These are phyloP conservation scores for Emmonsia crescens DNA, from an alignment of 2,329 filamentous ascomycete genomes.

Conservation along the genomic window DNA sequence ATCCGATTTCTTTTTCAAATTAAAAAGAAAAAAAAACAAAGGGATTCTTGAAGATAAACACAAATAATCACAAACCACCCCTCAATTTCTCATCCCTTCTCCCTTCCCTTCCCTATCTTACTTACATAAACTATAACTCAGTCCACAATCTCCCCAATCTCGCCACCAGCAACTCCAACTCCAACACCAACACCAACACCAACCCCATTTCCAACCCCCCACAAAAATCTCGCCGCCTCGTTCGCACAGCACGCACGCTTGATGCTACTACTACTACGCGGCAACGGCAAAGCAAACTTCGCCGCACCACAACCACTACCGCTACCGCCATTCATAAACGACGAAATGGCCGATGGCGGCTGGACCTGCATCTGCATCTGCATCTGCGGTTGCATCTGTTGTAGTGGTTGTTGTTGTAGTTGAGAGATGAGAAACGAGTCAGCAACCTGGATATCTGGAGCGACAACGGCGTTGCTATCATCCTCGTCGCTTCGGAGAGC, in stretches of 20 bases:
- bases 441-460: constrained; percentile 22
- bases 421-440: constrained; percentile 22
- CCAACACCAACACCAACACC: not conserved
- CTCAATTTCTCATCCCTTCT: not conserved
- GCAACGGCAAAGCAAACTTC: constrained; percentile 16
- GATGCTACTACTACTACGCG: constrained; percentile 22
- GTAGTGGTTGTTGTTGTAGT: constrained; percentile 12
- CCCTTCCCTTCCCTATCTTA: not conserved
- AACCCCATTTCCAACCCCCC: not conserved
- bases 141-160: not conserved
- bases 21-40: too few relatives aligned
- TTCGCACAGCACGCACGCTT: constrained; percentile 33
- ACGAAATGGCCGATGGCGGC: not conserved
- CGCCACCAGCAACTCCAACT: not conserved
- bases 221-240: constrained; percentile 17
- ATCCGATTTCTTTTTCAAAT: too few relatives aligned
- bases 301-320: constrained; percentile 10
- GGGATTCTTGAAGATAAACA: constrained; percentile 16
- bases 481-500: constrained; percentile 15
- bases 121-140: not conserved
- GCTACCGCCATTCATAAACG: not conserved
- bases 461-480: constrained; percentile 14
- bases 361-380: not conserved
- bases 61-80: not conserved
- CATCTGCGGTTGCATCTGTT: constrained; percentile 6